These are phyloP conservation scores for Fraxinus latifolia DNA, from an alignment of 305 asterid genomes.

Conservation along the genomic window DNA sequence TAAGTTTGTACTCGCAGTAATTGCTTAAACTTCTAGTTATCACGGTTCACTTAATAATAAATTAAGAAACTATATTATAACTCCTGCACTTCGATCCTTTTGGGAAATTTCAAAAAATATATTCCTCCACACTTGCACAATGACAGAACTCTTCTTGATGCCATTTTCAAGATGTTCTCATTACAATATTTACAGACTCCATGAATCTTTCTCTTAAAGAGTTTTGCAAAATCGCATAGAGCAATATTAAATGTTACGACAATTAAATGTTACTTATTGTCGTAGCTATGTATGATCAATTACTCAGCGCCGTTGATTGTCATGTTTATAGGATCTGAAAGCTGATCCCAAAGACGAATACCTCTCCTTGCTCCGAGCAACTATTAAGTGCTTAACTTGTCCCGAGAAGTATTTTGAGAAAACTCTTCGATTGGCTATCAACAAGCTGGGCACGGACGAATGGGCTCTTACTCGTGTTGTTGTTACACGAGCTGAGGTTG, in stretches of 20 bases:
- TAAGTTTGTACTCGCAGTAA: neutral
- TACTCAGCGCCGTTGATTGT: neutral
- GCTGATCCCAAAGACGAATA: slow-evolving; percentile 50
- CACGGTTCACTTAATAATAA: neutral
- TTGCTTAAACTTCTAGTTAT: neutral
- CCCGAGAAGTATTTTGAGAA: slow-evolving; percentile 73
- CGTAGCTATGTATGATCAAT: neutral
- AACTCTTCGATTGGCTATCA: slow-evolving; percentile 58
- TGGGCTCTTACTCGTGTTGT: slow-evolving; percentile 72
- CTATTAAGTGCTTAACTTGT: slow-evolving; percentile 63
- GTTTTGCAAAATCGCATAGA: neutral
- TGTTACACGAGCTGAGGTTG: slow-evolving; percentile 71
- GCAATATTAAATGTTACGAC: neutral
- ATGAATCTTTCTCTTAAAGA: neutral
- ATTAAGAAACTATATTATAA: neutral
- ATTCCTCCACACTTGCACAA: neutral
- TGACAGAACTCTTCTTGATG: neutral
- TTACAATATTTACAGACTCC: neutral
- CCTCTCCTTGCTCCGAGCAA: slow-evolving; percentile 57
- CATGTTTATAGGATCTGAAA: slow-evolving; percentile 59
- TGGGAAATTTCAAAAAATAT: neutral
- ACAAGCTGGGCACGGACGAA: slow-evolving; percentile 67
- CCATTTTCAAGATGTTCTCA: neutral
- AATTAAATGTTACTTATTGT: neutral
- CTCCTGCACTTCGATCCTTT: neutral